phyloP scores from a whole-genome alignment of 805 yeast genomes.

The Saccharomyces mikatae region DNA sequence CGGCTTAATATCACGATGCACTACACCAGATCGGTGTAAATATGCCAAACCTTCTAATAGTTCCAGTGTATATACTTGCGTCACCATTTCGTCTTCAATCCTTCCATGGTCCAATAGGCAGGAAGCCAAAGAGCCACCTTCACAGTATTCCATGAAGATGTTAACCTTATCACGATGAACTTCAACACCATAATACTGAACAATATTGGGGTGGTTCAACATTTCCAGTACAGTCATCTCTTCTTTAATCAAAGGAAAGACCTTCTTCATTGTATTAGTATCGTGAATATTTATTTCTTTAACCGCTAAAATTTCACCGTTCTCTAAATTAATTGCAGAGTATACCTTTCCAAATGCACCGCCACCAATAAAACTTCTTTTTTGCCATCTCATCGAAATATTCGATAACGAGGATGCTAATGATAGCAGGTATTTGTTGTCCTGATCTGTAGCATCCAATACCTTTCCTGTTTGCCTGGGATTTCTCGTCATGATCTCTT shows the following conservation, averaged over 20 bases:
- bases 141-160: constrained; percentile 95
- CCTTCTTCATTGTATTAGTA: constrained; percentile 70
- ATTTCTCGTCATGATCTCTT: constrained; percentile 38
- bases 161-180: constrained; percentile 93
- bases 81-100: constrained; percentile 88
- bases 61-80: constrained; percentile 83
- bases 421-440: constrained; percentile 76
- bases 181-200: constrained; percentile 93
- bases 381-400: constrained; percentile 94
- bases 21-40: constrained; percentile 87
- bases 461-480: constrained; percentile 70
- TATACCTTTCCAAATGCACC: constrained; percentile 94
- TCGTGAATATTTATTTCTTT: constrained; percentile 91
- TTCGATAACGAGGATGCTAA: constrained; percentile 84
- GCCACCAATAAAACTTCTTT: constrained; percentile 86
- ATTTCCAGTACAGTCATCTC: constrained; percentile 95
- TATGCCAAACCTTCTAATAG: constrained; percentile 93
- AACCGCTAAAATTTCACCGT: constrained; percentile 95
- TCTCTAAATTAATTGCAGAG: constrained; percentile 85
- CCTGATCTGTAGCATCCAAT: constrained; percentile 77
- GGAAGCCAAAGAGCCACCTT: constrained; percentile 86
- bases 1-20: constrained; percentile 95
- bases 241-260: constrained; percentile 84
- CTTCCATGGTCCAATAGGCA: constrained; percentile 75
- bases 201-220: constrained; percentile 92